A percentile compares a stretch with the other conserved stretches of the same genome.
Conservation (phyloP, 768 basidiomycete genomes). For the Suillus luteus region DNA sequence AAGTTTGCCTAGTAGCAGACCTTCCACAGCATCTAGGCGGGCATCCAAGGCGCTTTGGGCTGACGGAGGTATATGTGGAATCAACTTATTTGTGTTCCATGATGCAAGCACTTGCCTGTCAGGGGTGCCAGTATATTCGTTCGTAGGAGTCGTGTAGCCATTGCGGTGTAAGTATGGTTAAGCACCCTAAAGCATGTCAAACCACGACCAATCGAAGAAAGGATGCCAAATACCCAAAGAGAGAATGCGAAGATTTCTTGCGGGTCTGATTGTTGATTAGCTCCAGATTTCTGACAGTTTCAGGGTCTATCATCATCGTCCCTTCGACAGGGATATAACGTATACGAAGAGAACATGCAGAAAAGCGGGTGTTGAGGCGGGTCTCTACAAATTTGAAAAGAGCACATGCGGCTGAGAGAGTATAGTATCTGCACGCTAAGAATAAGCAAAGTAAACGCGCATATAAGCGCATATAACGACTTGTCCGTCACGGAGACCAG, state of each 20-base stretch:
- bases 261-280: conserved; percentile 74
- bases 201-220: neutral
- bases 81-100: neutral
- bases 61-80: conserved; percentile 6
- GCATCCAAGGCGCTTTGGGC: conserved; percentile 64
- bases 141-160: conserved; percentile 82
- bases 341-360: conserved; percentile 69
- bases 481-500: conserved; percentile 80
- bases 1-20: conserved; percentile 34
- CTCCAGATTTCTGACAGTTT: conserved; percentile 87
- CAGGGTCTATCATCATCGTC: conserved; percentile 92
- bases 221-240: conserved; percentile 64
- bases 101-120: conserved; percentile 49
- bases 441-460: conserved; percentile 4
- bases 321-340: conserved; percentile 82
- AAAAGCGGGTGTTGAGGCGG: conserved; percentile 69
- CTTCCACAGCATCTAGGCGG: conserved; percentile 86
- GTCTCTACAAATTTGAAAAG: conserved; percentile 84
- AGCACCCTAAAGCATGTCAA: conserved; percentile 47
- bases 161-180: conserved; percentile 86
- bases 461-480: conserved; percentile 46
- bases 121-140: conserved; percentile 82
- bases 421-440: conserved; percentile 67
- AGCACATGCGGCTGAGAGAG: conserved; percentile 82
- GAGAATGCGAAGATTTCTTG: conserved; percentile 69